Percentiles rank a stretch among this genome's conserved stretches.
Evolutionary conservation across 257 asterid species (phyloP).

Genomic region (Osmanthus fragrans): DNA sequence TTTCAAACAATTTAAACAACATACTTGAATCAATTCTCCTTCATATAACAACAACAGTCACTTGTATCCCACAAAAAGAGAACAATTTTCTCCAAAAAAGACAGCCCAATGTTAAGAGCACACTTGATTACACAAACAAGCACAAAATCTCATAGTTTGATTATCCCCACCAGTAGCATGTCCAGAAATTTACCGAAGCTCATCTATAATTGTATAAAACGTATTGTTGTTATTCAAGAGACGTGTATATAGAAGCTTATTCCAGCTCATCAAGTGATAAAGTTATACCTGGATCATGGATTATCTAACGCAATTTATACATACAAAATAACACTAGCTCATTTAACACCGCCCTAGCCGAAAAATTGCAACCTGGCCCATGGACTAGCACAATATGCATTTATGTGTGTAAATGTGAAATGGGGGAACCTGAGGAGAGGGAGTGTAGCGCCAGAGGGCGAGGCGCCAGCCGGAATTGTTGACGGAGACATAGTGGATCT

Average conservation of each 20-base stretch:
- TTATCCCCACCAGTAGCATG: slow-evolving; percentile 7
- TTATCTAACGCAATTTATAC: neutral
- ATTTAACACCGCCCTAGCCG: neutral
- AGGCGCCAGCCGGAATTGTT: slow-evolving; percentile 72
- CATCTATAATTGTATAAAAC: neutral
- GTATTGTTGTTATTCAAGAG: neutral
- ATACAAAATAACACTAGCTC: neutral
- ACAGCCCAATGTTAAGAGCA: neutral
- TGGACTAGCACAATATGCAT: neutral
- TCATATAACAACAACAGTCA: neutral
- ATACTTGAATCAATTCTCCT: slow-evolving; percentile 3
- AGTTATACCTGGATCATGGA: slow-evolving; percentile 13
- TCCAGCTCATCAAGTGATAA: neutral
- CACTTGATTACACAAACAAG: slow-evolving; percentile 5
- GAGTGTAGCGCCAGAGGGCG: slow-evolving; percentile 94
- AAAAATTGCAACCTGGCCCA: neutral
- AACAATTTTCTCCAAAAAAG: neutral
- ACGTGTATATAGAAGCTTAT: neutral
- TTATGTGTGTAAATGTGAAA: neutral
- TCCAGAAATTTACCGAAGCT: slow-evolving; percentile 15
- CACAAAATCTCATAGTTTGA: slow-evolving; percentile 5
- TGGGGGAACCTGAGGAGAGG: slow-evolving; percentile 66
- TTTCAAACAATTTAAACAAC: slow-evolving; percentile 13
- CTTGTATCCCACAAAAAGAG: neutral
- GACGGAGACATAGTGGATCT: slow-evolving; percentile 83